phyloP scores from a whole-genome alignment of 345 rosid species.

The Camelina sativa region DNA sequence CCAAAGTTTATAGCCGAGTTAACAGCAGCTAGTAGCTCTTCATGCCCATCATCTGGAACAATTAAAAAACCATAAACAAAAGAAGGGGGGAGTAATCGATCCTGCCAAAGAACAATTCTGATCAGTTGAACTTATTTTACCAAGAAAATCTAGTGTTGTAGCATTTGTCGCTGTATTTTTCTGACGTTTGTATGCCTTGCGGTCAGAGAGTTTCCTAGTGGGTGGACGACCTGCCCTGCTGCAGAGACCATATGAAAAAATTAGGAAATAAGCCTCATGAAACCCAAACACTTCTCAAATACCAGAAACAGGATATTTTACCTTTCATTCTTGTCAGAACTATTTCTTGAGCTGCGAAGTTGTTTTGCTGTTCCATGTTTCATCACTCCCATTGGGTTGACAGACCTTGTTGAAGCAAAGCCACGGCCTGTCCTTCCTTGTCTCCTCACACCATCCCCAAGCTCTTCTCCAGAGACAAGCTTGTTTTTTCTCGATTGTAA shows the following conservation, averaged over 20 bases:
- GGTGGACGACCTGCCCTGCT: slow-evolving; percentile 92
- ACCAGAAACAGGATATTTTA: slow-evolving; percentile 42
- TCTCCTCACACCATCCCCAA: slow-evolving; percentile 81
- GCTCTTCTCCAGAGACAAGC: slow-evolving; percentile 64
- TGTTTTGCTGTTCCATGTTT: slow-evolving; percentile 87
- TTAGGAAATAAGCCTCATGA: slow-evolving; percentile 32
- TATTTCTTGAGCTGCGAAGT: slow-evolving; percentile 76
- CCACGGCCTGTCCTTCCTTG: slow-evolving; percentile 90
- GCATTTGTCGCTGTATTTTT: slow-evolving; percentile 59
- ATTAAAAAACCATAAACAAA: slow-evolving; percentile 46
- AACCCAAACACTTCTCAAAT: slow-evolving; percentile 16
- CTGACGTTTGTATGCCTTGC: slow-evolving; percentile 85
- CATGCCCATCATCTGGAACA: slow-evolving; percentile 87
- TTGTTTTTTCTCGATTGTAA: slow-evolving; percentile 76
- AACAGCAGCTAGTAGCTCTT: slow-evolving; percentile 89
- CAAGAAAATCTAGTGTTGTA: slow-evolving; percentile 78
- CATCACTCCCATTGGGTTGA: slow-evolving; percentile 61
- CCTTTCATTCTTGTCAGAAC: slow-evolving; percentile 89
- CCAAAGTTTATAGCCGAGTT: slow-evolving; percentile 74
- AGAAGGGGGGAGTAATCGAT: slow-evolving; percentile 18
- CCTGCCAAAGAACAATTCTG: slow-evolving; percentile 23
- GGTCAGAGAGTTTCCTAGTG: slow-evolving; percentile 92
- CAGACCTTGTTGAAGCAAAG: slow-evolving; percentile 64
- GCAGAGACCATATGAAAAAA: slow-evolving; percentile 46
- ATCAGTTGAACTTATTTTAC: slow-evolving; percentile 50